phyloP scores from a whole-genome alignment of 192 early-diverging fungal species.

The Coemansia sp. region DNA sequence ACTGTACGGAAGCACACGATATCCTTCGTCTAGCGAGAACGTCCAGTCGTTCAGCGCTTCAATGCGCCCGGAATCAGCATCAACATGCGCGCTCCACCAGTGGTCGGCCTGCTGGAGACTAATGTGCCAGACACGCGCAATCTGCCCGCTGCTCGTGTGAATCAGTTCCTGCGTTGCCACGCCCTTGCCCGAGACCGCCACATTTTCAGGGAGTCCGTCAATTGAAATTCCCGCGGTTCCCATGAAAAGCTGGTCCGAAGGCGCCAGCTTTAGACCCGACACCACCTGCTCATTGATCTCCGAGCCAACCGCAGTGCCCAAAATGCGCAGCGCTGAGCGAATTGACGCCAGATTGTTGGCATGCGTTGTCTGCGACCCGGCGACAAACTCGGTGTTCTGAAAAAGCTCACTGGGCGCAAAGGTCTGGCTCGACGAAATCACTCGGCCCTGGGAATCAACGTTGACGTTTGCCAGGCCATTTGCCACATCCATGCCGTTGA shows the following conservation, averaged over 20 bases:
- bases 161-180: slow-evolving; percentile 66
- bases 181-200: slow-evolving; percentile 51
- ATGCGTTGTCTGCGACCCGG: neutral
- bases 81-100: slow-evolving; percentile 76
- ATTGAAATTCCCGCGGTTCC: slow-evolving; percentile 1
- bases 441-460: slow-evolving; percentile 58
- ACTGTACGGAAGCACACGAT: slow-evolving; percentile 80
- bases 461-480: slow-evolving; percentile 89
- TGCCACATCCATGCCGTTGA: slow-evolving; percentile 67
- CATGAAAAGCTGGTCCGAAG: neutral
- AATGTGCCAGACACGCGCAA: slow-evolving; percentile 81
- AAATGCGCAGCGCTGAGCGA: neutral
- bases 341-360: slow-evolving; percentile 6
- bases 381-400: neutral
- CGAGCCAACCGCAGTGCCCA: neutral
- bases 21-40: slow-evolving; percentile 58
- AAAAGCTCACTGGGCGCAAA: slow-evolving; percentile 40
- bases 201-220: neutral
- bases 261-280: neutral
- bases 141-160: slow-evolving; percentile 54
- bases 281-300: neutral
- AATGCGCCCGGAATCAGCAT: slow-evolving; percentile 60
- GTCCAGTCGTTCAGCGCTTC: slow-evolving; percentile 85
- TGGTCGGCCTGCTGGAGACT: slow-evolving; percentile 74
- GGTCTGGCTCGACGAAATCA: slow-evolving; percentile 75